Percentiles rank a stretch among this genome's conserved stretches.
phyloP scores from a whole-genome alignment of 805 yeast genomes.

The Monosporozyma aerobia region DNA sequence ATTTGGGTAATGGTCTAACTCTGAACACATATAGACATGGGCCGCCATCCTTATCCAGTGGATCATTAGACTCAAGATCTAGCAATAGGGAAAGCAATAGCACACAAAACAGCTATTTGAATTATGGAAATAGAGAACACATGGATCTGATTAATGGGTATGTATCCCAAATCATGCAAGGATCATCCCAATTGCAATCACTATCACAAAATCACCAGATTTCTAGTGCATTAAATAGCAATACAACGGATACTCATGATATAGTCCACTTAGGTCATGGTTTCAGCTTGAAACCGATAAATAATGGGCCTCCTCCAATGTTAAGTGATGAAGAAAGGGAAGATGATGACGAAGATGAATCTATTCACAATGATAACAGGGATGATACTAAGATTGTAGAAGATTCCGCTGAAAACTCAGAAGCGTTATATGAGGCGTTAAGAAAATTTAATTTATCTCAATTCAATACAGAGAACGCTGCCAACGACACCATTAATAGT shows the following conservation, averaged over 20 bases:
- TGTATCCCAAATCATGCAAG: constrained; percentile 22
- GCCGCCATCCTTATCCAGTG: constrained; percentile 33
- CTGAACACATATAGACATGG: constrained; percentile 29
- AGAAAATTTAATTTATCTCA: neutral
- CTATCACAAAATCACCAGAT: neutral
- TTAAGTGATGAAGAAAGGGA: constrained; percentile 29
- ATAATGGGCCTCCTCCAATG: constrained; percentile 32
- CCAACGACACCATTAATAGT: neutral
- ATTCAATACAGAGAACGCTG: neutral
- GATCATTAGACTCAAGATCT: constrained; percentile 8
- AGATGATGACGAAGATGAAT: constrained; percentile 1
- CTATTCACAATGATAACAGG: neutral
- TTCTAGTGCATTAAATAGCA: neutral
- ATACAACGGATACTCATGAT: constrained; percentile 4
- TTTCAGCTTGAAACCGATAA: constrained; percentile 27
- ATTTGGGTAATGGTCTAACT: constrained; percentile 30
- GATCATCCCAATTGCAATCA: constrained; percentile 5
- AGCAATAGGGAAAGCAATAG: neutral
- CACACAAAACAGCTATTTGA: neutral
- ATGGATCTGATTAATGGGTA: constrained; percentile 20
- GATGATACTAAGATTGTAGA: neutral
- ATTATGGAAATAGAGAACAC: constrained; percentile 5
- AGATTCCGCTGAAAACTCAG: neutral
- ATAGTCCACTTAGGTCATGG: constrained; percentile 25
- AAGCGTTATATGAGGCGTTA: neutral